Evolutionary conservation across 805 yeast genomes (phyloP), one percentile per base, ranked within the genome.

Genomic region (Kuraishia cidri): DNA sequence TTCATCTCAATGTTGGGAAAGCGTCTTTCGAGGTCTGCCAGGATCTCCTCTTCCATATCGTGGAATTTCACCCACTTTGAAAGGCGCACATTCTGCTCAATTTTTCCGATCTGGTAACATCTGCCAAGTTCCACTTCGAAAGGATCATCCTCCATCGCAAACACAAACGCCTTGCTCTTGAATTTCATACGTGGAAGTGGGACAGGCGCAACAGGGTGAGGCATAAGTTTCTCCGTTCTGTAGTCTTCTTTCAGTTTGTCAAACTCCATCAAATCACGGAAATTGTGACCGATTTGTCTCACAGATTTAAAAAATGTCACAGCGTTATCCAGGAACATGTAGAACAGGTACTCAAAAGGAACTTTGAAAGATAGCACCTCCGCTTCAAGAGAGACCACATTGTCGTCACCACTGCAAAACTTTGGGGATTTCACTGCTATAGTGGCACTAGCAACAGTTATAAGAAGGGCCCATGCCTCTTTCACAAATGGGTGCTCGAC

Each of bases 291-390:
- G 40, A 79, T 60, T 42, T 85, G 94, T 37, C 68, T 71, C 8
- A 77, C 50, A 0, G 86, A 68, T 50, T 88, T 88, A 32, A 66
- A 64, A 26, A 78, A 58, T 0, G 87, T 75, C 13, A 85, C 68
- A n/a, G 82, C 58, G 45, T 83, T 82, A 45, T 88, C 96, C 45
- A 88, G 74, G 9, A 88, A 68, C 17, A 77, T 69, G 56, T 83
- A 84, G 35, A 84, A 74, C 33, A 82, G 64, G 48, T 83, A 83
- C 33, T 75, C 74, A 50, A 79, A 73, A 0, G 97, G 96, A 32
- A 86, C 62, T 16, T 63, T 5, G 11, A 31, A 12, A 20, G 23
- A 14, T 14, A 31, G 15, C 7, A 17, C 16, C 7, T 12, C 24
- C 7, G 28, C 15, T 8, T 15, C 23, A n/a, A 29, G 11, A 13